Base-by-base conservation (phyloP, 371 early-diverging fungal genomes). In the Mortierella sp. region DNA sequence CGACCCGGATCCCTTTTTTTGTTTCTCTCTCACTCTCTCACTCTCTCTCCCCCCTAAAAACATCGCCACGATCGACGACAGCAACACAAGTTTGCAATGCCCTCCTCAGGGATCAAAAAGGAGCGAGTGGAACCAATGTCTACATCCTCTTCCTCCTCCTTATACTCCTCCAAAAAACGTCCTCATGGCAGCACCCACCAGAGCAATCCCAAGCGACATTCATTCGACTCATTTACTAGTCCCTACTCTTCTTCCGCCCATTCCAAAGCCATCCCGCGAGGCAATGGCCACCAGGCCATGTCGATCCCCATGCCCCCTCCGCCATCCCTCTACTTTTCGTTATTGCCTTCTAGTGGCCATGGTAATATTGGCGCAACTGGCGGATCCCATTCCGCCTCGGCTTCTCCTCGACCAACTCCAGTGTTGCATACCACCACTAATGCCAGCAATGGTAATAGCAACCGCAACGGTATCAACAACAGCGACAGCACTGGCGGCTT, bases 211-310 rank as follows among this genome's bases (percentile, higher is more conserved):
- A 61, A 57, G 39, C 52, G 72, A n/a, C 72, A 66, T 17, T 56
- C 72, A 9, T 21, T 66, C 30, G 72, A 72, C 58, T 63, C 61
- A 3, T 43, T 6, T 37, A 31, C 42, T 24, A 48, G 44, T 26
- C n/a, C 48, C 17, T 57, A 56, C 39, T 32, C 58, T 17, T 30
- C 65, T 15, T 23, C 67, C 1, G 17, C 54, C 14, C 60, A 44
- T 15, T 58, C 60, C 24, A 59, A 43, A 12, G 56, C 76, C 6
- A 61, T 64, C n/a, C 76, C 76, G 4, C 58, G 73, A 4, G 67
- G 63, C 48, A 73, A 67, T 54, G 73, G 68, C 49, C 55, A 73
- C 56, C 73, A 72, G 41, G 72, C 67, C 6, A 66, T 72, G 72
- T 72, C 72, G 3, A 67, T 67, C 37, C 73, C 73, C 24, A 67